Percentiles rank a stretch among this genome's conserved stretches.
phyloP scores from a whole-genome alignment of 2,329 filamentous ascomycete genomes.

The Penicillium sp. region DNA sequence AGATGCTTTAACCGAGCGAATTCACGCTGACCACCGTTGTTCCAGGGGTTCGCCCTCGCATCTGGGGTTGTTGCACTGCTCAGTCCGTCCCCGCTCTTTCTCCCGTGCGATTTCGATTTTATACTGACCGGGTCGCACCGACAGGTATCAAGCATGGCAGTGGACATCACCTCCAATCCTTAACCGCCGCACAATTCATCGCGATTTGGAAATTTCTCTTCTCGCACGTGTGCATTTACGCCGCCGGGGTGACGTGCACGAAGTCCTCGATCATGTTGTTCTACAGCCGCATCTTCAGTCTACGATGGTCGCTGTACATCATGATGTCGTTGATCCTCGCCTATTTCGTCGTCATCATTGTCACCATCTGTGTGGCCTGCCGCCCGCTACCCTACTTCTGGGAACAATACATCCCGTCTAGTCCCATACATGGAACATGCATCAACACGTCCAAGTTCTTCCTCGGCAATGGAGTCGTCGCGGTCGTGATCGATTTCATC shows the following conservation, averaged over 20 bases:
- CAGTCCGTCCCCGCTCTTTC: background rate
- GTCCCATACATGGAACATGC: slow-evolving; percentile 22
- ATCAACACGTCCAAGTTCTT: slow-evolving; percentile 27
- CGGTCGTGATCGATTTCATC: slow-evolving; percentile 32
- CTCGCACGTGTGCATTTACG: slow-evolving; percentile 33
- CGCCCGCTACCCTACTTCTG: slow-evolving; percentile 6
- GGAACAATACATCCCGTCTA: slow-evolving; percentile 1
- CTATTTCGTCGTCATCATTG: slow-evolving; percentile 25
- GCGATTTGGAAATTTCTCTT: slow-evolving; percentile 27
- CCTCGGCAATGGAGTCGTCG: slow-evolving; percentile 27
- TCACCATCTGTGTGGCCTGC: slow-evolving; percentile 1
- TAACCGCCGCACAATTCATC: slow-evolving; percentile 11
- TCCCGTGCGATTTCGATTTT: background rate
- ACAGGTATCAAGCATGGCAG: slow-evolving; percentile 14
- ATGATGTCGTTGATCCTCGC: slow-evolving; percentile 24
- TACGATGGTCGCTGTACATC: slow-evolving; percentile 26
- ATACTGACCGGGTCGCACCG: background rate
- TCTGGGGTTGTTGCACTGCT: background rate
- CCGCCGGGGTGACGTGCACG: slow-evolving; percentile 29
- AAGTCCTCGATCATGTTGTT: slow-evolving; percentile 34
- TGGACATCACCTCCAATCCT: slow-evolving; percentile 15
- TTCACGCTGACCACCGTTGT: background rate
- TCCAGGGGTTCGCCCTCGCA: background rate
- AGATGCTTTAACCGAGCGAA: too few relatives aligned
- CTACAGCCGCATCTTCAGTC: slow-evolving; percentile 34